These are phyloP conservation scores for Podosphaera fusca DNA, from an alignment of 2,329 filamentous ascomycete species.

Conservation along the genomic window DNA sequence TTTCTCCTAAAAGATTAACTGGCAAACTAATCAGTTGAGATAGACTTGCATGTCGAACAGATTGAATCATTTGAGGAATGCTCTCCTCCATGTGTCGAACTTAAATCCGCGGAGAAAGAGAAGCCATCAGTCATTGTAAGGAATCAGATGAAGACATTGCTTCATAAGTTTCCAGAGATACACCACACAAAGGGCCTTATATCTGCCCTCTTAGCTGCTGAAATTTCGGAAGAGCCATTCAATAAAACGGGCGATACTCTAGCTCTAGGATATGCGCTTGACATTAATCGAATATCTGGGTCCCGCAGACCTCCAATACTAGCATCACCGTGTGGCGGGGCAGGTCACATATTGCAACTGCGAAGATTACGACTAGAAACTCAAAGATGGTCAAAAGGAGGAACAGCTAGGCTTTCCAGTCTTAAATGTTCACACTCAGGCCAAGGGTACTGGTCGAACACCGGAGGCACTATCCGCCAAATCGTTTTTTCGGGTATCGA, in stretches of 20 bases:
- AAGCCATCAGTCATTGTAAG: slow-evolving; percentile 3
- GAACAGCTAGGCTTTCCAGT: slow-evolving; percentile 7
- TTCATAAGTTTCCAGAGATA: slow-evolving; percentile 10
- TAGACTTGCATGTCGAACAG: slow-evolving; percentile 10
- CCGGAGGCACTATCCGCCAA: slow-evolving; percentile 24
- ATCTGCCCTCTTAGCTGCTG: neutral
- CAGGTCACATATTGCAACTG: slow-evolving; percentile 13
- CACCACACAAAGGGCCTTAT: slow-evolving; percentile 7
- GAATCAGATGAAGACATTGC: slow-evolving; percentile 9
- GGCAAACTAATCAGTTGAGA: neutral
- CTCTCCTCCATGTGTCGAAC: slow-evolving; percentile 8
- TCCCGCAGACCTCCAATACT: slow-evolving; percentile 7
- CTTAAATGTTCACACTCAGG: slow-evolving; percentile 8
- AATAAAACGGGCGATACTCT: slow-evolving; percentile 7
- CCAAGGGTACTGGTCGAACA: slow-evolving; percentile 13
- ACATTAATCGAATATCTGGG: slow-evolving; percentile 7
- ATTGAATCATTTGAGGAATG: slow-evolving; percentile 11
- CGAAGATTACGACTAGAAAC: slow-evolving; percentile 10
- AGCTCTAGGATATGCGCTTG: slow-evolving; percentile 8
- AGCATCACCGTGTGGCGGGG: slow-evolving; percentile 12
- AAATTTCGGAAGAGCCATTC: neutral
- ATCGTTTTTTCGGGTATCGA: slow-evolving; percentile 20
- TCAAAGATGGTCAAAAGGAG: slow-evolving; percentile 11
- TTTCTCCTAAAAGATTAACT: neutral
- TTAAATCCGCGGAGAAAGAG: slow-evolving; percentile 2